Conservation (phyloP, 2,329 filamentous ascomycete genomes). For the Phialophora verrucosa region DNA sequence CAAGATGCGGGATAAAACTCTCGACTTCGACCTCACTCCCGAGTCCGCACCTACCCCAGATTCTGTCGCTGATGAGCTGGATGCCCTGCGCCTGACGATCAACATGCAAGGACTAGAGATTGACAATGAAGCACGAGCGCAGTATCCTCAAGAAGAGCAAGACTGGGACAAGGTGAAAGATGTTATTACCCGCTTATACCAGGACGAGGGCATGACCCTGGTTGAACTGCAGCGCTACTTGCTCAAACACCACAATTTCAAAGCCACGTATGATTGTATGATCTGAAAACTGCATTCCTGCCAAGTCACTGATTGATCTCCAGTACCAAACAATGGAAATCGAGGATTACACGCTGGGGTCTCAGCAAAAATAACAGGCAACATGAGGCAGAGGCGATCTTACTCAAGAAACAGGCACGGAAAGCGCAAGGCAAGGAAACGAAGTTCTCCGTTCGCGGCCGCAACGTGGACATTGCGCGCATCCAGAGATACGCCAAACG, state of each 20-base stretch:
- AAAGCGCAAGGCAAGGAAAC: background rate
- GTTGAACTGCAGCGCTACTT: background rate
- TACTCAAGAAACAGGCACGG: background rate
- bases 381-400: background rate
- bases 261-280: background rate
- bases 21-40: background rate
- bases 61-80: conserved; percentile 1
- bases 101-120: background rate
- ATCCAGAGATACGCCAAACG: conserved; percentile 1
- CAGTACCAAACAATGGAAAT: conserved; percentile 6
- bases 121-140: background rate
- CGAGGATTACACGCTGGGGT: background rate
- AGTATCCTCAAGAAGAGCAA: conserved; percentile 2
- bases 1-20: conserved; percentile 5
- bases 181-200: background rate
- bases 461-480: background rate
- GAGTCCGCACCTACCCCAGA: background rate
- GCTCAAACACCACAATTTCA: conserved; percentile 1
- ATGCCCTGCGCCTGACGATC: background rate
- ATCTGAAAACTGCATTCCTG: background rate
- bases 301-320: background rate
- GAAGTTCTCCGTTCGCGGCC: background rate
- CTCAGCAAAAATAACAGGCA: conserved; percentile 2
- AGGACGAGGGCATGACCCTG: conserved; percentile 4
- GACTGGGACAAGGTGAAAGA: conserved; percentile 6